Evolutionary conservation across 306 rosid species (phyloP).

Genomic region (Dryas drummondii): DNA sequence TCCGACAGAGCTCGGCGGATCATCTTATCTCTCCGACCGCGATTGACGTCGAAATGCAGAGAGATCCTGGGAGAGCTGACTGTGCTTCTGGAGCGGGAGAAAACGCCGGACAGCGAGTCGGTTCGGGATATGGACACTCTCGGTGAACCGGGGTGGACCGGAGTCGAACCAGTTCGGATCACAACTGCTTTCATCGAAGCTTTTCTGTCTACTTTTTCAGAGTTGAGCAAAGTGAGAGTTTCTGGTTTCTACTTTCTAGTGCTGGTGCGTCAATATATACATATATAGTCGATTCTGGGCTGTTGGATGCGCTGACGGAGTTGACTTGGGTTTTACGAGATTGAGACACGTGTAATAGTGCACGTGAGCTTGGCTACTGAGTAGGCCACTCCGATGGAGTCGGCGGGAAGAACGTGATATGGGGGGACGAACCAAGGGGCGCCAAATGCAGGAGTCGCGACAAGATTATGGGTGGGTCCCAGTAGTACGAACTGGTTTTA

Average conservation of each 20-base stretch:
- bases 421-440: not conserved
- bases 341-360: slow-evolving; percentile 39
- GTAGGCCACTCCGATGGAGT: slow-evolving; percentile 32
- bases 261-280: not conserved
- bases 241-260: not conserved
- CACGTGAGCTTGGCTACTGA: slow-evolving; percentile 40
- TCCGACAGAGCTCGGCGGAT: slow-evolving; percentile 46
- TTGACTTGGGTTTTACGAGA: slow-evolving; percentile 6
- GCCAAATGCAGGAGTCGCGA: slow-evolving; percentile 32
- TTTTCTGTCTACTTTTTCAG: not conserved
- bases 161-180: slow-evolving; percentile 57
- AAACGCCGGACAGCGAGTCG: slow-evolving; percentile 33
- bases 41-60: slow-evolving; percentile 37
- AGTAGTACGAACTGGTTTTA: not conserved
- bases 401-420: slow-evolving; percentile 39
- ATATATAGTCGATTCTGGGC: slow-evolving; percentile 4
- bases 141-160: slow-evolving; percentile 38
- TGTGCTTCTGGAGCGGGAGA: slow-evolving; percentile 26
- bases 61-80: slow-evolving; percentile 39
- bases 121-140: slow-evolving; percentile 33
- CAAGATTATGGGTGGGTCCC: not conserved
- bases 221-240: not conserved
- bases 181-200: slow-evolving; percentile 49
- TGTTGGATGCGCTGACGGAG: slow-evolving; percentile 30
- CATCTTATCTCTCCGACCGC: slow-evolving; percentile 14